A percentile compares a stretch with the other conserved stretches of the same genome.
Evolutionary conservation across 179 eudicot genomes (phyloP).

Genomic region (Spergularia azorica): DNA sequence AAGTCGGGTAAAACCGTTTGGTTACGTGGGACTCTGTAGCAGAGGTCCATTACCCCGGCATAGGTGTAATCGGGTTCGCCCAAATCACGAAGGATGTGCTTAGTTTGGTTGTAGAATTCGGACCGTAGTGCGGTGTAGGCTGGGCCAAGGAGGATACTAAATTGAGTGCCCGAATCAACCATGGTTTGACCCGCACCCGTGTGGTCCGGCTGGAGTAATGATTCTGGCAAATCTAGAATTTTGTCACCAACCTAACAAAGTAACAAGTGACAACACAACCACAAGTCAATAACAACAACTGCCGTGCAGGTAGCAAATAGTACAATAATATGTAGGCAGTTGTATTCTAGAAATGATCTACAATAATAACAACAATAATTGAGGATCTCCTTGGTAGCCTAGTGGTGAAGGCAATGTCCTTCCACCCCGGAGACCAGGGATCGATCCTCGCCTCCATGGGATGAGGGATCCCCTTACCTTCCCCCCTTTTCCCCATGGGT

Average conservation of each 20-base stretch:
- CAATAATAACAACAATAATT: no score
- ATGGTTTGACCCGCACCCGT: constrained; percentile 95
- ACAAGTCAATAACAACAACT: background rate
- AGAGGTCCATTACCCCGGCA: constrained; percentile 80
- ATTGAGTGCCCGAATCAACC: constrained; percentile 95
- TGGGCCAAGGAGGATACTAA: constrained; percentile 69
- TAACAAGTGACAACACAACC: background rate
- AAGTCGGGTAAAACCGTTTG: constrained; percentile 37
- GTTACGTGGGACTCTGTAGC: constrained; percentile 47
- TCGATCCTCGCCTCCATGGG: no score
- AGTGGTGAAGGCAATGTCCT: no score
- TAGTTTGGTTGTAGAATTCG: constrained; percentile 61
- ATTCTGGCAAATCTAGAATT: constrained; percentile 51
- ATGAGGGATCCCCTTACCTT: no score
- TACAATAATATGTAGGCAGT: no score
- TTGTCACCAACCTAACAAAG: constrained; percentile 55
- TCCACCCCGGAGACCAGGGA: no score
- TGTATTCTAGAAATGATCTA: no score
- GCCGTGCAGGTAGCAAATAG: no score
- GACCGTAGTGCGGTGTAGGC: constrained; percentile 51
- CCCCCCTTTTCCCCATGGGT: no score
- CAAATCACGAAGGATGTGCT: constrained; percentile 35
- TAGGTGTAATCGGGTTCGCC: constrained; percentile 64
- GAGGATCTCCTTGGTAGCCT: no score
- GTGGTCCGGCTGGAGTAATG: constrained; percentile 70